Base-by-base conservation (phyloP, 768 basidiomycete species). In the Phanerochaete sordida region DNA sequence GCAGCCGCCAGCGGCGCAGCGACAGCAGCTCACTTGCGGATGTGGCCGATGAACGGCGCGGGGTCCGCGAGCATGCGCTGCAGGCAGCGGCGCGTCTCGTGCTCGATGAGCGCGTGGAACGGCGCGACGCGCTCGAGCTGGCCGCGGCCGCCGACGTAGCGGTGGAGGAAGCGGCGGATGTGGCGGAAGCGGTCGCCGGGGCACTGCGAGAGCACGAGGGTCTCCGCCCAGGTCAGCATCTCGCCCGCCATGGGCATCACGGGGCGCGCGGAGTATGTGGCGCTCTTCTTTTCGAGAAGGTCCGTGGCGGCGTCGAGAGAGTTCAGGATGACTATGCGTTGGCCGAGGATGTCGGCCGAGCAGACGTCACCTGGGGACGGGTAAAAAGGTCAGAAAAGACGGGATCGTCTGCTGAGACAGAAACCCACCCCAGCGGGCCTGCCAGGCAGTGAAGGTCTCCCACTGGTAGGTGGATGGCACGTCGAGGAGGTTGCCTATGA, bases 71-170 rank as follows among this genome's bases (percentile, higher is more conserved):
- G 69, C 5, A 81, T 68, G 1, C 76, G 77, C 19, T 72, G 65
- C 21, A 84, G 67, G 70, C 82, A 81, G n/a, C 69, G 69, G 6
- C 69, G 74, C 1, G 79, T 76, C 56, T 82, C 80, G 1, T 67
- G 44, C 60, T 81, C 76, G 57, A 81, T 73, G 30, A 75, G 63
- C 2, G 65, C 52, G 27, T 73, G 69, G 64, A 73, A 79, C 19
- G 65, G 62, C 9, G 68, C 67, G 56, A 80, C 70, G 16, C 73
- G 65, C 2, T 72, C 70, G 13, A 54, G 33, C 39, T 54, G 53
- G 16, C 53, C 53, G 1, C 74, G 73, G 27, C 74, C 75, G 0
- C 79, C 82, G 37, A 83, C 74, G 47, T 76, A 72, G 0, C 73
- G 69, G 7, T 76, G 73, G 59, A 80, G 65, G 19, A 76, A 68